Percentiles rank a stretch among this genome's conserved stretches.
Conservation (phyloP, 176 grass and related monocot species). For the Ampelocalamus luodianensis region DNA sequence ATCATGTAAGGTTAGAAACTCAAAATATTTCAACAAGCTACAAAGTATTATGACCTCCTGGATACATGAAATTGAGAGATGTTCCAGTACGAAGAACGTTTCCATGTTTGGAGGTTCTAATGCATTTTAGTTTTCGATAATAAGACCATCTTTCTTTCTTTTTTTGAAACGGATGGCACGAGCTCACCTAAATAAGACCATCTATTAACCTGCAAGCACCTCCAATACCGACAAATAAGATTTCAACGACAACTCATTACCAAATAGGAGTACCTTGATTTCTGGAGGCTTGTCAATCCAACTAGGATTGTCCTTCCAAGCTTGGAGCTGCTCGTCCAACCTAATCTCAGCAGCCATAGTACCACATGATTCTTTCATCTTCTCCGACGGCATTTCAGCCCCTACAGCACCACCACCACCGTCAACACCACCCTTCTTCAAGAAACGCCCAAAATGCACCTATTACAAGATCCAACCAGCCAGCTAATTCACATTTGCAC, state of each 20-base stretch:
- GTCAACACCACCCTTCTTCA: conserved; percentile 34
- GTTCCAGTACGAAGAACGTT: neutral
- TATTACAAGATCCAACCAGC: conserved; percentile 37
- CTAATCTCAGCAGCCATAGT: conserved; percentile 46
- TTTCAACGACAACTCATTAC: neutral
- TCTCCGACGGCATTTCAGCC: conserved; percentile 26
- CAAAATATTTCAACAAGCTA: neutral
- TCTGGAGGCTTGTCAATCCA: conserved; percentile 70
- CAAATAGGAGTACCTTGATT: conserved; percentile 65
- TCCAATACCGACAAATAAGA: neutral
- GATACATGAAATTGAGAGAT: neutral
- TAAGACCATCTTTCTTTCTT: neutral
- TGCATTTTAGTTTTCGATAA: neutral
- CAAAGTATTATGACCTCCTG: neutral
- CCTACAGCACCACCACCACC: neutral
- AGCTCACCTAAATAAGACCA: neutral
- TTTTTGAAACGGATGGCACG: too few relatives aligned
- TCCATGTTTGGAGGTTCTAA: neutral
- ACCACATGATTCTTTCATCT: conserved; percentile 26
- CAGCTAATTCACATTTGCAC: neutral
- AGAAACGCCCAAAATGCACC: conserved; percentile 64
- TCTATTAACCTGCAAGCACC: neutral
- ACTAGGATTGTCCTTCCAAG: conserved; percentile 69
- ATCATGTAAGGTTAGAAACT: conserved; percentile 1
- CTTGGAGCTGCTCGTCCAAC: conserved; percentile 76